phyloP scores from a whole-genome alignment of 2,329 filamentous ascomycete genomes.

The Ilyonectria destructans region DNA sequence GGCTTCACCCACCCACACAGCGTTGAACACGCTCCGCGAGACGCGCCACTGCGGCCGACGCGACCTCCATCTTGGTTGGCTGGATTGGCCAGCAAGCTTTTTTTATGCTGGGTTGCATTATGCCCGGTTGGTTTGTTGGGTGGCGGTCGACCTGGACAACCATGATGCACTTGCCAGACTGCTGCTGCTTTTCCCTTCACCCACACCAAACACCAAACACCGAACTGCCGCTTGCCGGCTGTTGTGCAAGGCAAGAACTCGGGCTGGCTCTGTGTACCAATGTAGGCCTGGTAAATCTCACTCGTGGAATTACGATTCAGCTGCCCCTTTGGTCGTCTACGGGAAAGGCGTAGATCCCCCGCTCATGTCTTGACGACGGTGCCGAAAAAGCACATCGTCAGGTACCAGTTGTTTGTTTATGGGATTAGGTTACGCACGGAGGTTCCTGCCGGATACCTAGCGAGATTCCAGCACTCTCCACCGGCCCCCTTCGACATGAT shows the following conservation, averaged over 20 bases:
- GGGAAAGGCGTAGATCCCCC: constrained; percentile 35
- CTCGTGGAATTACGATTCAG: constrained; percentile 1
- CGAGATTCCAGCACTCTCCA: constrained; percentile 44
- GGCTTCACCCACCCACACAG: constrained; percentile 37
- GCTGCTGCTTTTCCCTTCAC: background rate
- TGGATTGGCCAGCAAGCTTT: constrained; percentile 2
- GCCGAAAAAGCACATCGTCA: constrained; percentile 23
- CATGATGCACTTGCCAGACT: constrained; percentile 12
- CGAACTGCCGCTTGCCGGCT: constrained; percentile 23
- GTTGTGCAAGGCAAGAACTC: constrained; percentile 11
- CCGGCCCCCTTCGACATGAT: constrained; percentile 35
- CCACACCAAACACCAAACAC: background rate
- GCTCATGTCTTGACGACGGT: constrained; percentile 25
- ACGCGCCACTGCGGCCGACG: constrained; percentile 38
- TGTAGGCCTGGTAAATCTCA: constrained; percentile 4
- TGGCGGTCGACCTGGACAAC: constrained; percentile 22
- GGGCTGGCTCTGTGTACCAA: constrained; percentile 6
- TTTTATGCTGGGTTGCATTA: constrained; percentile 11
- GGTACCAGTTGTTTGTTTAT: constrained; percentile 34
- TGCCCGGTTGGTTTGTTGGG: constrained; percentile 15
- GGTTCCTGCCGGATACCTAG: constrained; percentile 25
- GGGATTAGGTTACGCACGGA: constrained; percentile 30
- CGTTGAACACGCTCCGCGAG: constrained; percentile 41
- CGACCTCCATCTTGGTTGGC: constrained; percentile 17
- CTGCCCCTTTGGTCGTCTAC: constrained; percentile 5